phyloP scores from a whole-genome alignment of 2,329 filamentous ascomycete species.

The Arachnomyces sp. region DNA sequence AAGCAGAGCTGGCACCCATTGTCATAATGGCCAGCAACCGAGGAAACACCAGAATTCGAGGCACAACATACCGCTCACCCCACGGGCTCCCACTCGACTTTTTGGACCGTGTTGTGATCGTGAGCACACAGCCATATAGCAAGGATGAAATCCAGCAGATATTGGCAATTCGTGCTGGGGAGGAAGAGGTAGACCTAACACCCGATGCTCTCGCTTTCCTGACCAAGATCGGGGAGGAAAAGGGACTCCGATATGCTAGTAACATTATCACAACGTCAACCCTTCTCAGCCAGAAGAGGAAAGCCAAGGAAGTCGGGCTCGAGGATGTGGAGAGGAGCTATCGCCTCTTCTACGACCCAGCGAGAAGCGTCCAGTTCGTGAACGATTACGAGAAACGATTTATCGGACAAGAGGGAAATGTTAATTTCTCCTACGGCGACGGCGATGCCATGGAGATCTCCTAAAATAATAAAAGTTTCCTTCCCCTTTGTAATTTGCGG shows the following conservation, averaged over 20 bases:
- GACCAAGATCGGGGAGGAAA: conserved; percentile 91
- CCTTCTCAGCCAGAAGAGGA: conserved; percentile 77
- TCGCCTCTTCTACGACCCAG: conserved; percentile 85
- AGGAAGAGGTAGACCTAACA: conserved; percentile 90
- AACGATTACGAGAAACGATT: conserved; percentile 83
- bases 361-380: conserved; percentile 83
- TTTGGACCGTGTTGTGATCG: conserved; percentile 89
- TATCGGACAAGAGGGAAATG: conserved; percentile 77
- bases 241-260: conserved; percentile 89
- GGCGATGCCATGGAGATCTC: conserved; percentile 66
- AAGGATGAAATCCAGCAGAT: conserved; percentile 87
- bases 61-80: conserved; percentile 86
- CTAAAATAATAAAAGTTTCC: conserved; percentile 32
- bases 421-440: conserved; percentile 55
- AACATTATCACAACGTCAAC: conserved; percentile 95
- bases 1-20: conserved; percentile 89
- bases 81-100: conserved; percentile 95
- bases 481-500: too few relatives aligned
- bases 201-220: conserved; percentile 85
- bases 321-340: conserved; percentile 92
- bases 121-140: conserved; percentile 81
- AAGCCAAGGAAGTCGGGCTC: conserved; percentile 72
- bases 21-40: conserved; percentile 99
- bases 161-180: conserved; percentile 80
- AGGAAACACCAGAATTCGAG: conserved; percentile 82